Evolutionary conservation across 106 monocot species (phyloP).

Genomic region (Vanilla planifolia): DNA sequence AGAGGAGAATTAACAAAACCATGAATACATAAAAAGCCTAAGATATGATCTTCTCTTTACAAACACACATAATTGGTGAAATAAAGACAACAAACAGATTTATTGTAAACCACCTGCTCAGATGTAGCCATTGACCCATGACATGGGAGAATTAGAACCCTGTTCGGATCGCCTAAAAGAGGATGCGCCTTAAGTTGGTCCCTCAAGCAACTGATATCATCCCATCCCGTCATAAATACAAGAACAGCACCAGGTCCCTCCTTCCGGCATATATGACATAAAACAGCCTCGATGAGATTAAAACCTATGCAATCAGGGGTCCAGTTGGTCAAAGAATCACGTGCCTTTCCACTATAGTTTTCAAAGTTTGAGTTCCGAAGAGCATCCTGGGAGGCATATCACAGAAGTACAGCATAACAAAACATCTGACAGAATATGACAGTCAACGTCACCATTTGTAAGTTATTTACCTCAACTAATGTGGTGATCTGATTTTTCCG

Average conservation of each 20-base stretch:
- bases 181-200: constrained; percentile 98
- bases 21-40: background rate
- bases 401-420: background rate
- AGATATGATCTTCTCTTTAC: background rate
- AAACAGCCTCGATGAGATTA: constrained; percentile 95
- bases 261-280: constrained; percentile 96
- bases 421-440: no score
- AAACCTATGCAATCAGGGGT: constrained; percentile 97
- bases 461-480: constrained; percentile 77
- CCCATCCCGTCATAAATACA: constrained; percentile 99
- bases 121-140: constrained; percentile 99
- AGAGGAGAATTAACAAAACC: no score
- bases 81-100: background rate
- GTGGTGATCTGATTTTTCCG: constrained; percentile 87
- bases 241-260: constrained; percentile 85
- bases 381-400: constrained; percentile 53
- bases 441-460: no score
- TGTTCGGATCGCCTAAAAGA: constrained; percentile 93
- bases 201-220: constrained; percentile 94
- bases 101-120: constrained; percentile 63
- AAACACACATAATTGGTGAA: background rate
- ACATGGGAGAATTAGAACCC: constrained; percentile 82
- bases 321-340: constrained; percentile 92
- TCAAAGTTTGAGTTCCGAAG: constrained; percentile 81
- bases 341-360: constrained; percentile 62